phyloP scores from a whole-genome alignment of 1,139 yeast genomes.

The Lodderomyces margitis region DNA sequence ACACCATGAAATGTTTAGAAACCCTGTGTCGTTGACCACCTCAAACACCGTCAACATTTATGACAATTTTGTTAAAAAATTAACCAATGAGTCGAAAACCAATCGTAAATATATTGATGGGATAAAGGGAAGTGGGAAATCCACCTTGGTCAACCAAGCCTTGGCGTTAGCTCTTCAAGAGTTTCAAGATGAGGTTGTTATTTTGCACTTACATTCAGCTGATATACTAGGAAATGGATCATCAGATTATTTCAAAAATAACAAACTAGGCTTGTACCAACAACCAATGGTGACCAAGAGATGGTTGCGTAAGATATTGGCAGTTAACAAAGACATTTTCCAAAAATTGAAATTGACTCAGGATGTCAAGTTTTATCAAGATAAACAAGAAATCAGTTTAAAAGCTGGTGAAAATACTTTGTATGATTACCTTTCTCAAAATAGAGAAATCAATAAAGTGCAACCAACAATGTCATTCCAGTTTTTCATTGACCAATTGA shows the following conservation, averaged over 20 bases:
- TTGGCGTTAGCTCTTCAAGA: conserved; percentile 56
- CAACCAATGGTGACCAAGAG: conserved; percentile 80
- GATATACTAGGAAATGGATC: conserved; percentile 67
- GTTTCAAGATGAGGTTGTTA: conserved; percentile 44
- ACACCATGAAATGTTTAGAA: conserved; percentile 57
- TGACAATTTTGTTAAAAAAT: conserved; percentile 25
- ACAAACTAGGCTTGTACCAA: conserved; percentile 49
- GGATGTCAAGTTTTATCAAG: conserved; percentile 36
- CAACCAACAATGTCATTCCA: conserved; percentile 44
- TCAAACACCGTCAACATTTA: conserved; percentile 29
- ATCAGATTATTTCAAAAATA: conserved; percentile 61
- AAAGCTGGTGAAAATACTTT: conserved; percentile 44
- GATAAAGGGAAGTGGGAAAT: conserved; percentile 76
- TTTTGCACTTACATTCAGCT: conserved; percentile 68
- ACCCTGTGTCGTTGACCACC: conserved; percentile 55
- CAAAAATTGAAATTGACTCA: conserved; percentile 48
- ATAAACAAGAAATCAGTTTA: conserved; percentile 35
- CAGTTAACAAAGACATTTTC: conserved; percentile 55
- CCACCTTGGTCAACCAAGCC: conserved; percentile 69
- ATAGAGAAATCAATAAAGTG: conserved; percentile 40
- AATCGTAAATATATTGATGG: conserved; percentile 67
- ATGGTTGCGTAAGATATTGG: conserved; percentile 55
- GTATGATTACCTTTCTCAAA: conserved; percentile 35
- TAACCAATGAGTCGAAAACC: conserved; percentile 21
- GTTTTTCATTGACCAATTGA: conserved; percentile 53